phyloP scores from a whole-genome alignment of 2,329 filamentous ascomycete genomes.

The Clarireedia paspali region DNA sequence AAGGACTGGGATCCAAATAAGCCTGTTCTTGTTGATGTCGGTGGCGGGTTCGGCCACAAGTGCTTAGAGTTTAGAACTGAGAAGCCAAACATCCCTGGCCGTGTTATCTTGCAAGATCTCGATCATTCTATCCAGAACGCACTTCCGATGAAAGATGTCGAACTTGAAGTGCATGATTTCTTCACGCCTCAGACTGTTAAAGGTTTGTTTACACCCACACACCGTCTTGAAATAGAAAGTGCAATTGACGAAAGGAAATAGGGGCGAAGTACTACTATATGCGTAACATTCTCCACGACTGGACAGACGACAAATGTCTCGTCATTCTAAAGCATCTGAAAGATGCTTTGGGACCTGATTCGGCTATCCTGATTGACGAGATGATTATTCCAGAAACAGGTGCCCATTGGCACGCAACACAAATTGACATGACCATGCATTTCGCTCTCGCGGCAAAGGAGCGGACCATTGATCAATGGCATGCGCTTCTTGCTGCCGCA shows the following conservation, averaged over 20 bases:
- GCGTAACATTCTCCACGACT: constrained; percentile 34
- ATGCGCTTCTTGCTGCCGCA: constrained; percentile 8
- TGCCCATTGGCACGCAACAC: constrained; percentile 27
- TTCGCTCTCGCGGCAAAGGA: constrained; percentile 29
- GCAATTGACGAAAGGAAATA: neutral
- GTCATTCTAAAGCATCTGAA: constrained; percentile 2
- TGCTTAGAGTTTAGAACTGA: neutral
- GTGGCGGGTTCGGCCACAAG: constrained; percentile 34
- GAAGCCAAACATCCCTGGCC: neutral
- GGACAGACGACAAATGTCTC: constrained; percentile 26
- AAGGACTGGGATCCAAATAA: neutral
- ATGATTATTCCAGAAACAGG: constrained; percentile 33
- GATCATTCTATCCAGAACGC: constrained; percentile 16
- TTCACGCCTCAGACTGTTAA: constrained; percentile 26
- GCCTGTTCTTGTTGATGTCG: constrained; percentile 34
- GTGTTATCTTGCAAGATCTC: constrained; percentile 34
- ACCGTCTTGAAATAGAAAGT: neutral
- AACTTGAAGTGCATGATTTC: constrained; percentile 24
- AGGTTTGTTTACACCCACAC: neutral
- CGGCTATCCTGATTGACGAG: constrained; percentile 35
- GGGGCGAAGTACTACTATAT: constrained; percentile 31
- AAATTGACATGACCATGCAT: constrained; percentile 34
- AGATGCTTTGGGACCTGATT: neutral
- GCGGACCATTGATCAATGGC: constrained; percentile 31
- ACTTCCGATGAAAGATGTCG: constrained; percentile 27